Conservation (phyloP, 352 stramenopile species). For the Pythium phragmiticola region DNA sequence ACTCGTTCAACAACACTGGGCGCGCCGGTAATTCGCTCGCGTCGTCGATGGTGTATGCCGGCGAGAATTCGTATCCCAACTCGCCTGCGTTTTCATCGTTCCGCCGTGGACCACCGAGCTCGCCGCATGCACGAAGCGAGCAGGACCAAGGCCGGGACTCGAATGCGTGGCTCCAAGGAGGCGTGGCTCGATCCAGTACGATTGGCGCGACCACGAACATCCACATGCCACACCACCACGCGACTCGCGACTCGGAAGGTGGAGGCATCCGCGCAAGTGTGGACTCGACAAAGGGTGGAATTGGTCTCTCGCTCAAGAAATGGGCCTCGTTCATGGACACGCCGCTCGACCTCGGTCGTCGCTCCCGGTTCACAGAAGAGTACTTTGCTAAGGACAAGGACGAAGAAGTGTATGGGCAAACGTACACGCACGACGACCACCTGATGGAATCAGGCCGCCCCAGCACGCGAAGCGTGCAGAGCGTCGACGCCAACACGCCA, state of each 20-base stretch:
- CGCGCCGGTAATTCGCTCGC: constrained; percentile 36
- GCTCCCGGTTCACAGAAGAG: constrained; percentile 77
- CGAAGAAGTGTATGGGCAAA: constrained; percentile 33
- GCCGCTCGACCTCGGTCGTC: constrained; percentile 57
- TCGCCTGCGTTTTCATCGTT: constrained; percentile 60
- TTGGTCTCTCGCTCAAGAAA: constrained; percentile 63
- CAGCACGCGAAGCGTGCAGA: constrained; percentile 36
- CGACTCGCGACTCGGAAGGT: constrained; percentile 18
- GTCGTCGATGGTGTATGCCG: constrained; percentile 40
- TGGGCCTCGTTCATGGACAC: constrained; percentile 75
- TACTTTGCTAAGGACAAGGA: constrained; percentile 74
- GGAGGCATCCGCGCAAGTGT: constrained; percentile 25
- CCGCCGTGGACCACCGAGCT: constrained; percentile 47
- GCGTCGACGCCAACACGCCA: constrained; percentile 31
- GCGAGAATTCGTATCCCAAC: constrained; percentile 63
- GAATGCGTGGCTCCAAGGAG: constrained; percentile 14
- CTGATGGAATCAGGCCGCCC: constrained; percentile 59
- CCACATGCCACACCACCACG: constrained; percentile 14
- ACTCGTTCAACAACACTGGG: constrained; percentile 50
- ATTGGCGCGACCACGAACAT: not conserved
- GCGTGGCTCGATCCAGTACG: constrained; percentile 17
- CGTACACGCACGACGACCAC: constrained; percentile 44
- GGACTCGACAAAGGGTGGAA: constrained; percentile 47
- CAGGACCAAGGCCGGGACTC: constrained; percentile 16
- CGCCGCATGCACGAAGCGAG: constrained; percentile 20